phyloP scores from a whole-genome alignment of 495 filamentous ascomycete genomes.

The Elasticomyces elasticus region DNA sequence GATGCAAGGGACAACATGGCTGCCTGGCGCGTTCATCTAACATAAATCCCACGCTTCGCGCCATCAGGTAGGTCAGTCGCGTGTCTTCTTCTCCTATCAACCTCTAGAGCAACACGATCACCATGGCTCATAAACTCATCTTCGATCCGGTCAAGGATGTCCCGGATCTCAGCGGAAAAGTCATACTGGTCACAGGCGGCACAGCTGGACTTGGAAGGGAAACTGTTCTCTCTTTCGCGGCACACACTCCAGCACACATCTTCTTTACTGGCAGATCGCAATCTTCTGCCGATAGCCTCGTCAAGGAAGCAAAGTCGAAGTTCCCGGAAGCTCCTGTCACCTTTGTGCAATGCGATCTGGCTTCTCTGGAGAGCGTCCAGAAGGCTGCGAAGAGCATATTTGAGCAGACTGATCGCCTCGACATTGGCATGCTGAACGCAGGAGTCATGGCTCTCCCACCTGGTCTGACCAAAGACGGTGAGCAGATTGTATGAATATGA shows the following conservation, averaged over 20 bases:
- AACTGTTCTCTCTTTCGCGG: constrained; percentile 16
- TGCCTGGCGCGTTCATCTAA: too few relatives aligned
- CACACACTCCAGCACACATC: constrained; percentile 13
- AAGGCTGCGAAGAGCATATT: constrained; percentile 14
- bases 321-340: constrained; percentile 4
- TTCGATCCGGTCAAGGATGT: constrained; percentile 18
- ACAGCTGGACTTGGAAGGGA: constrained; percentile 17
- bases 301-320: constrained; percentile 8
- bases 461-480: constrained; percentile 16
- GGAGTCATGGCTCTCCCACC: constrained; percentile 22
- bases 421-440: constrained; percentile 19
- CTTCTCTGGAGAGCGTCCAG: constrained; percentile 13
- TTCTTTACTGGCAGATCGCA: constrained; percentile 18
- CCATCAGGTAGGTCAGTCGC: too few relatives aligned
- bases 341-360: constrained; percentile 20
- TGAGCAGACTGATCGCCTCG: constrained; percentile 10
- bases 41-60: too few relatives aligned
- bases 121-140: neutral
- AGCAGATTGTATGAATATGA: too few relatives aligned
- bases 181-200: constrained; percentile 21
- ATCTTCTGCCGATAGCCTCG: constrained; percentile 10
- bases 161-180: constrained; percentile 19
- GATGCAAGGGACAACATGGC: too few relatives aligned
- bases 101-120: too few relatives aligned
- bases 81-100: too few relatives aligned